Evolutionary conservation across 345 rosid genomes (phyloP).

Genomic region (Garcia nutans): DNA sequence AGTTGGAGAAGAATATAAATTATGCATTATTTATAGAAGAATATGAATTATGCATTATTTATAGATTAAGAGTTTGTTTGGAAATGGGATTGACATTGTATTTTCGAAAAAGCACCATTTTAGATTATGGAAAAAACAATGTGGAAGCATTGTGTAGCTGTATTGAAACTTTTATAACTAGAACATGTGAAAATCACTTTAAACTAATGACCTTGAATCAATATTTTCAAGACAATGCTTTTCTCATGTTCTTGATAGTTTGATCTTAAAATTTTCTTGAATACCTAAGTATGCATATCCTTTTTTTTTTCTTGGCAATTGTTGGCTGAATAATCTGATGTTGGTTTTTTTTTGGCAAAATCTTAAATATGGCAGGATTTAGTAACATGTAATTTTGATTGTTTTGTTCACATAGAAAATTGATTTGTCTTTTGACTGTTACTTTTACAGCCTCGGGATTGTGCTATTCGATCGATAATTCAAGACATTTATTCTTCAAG

Average conservation of each 20-base stretch:
- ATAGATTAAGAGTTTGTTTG: not conserved
- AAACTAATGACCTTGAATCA: no score
- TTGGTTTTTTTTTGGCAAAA: not conserved
- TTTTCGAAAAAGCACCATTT: no score
- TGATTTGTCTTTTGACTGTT: slow-evolving; percentile 22
- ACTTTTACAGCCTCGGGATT: slow-evolving; percentile 67
- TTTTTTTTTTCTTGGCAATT: not conserved
- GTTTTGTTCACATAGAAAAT: slow-evolving; percentile 13
- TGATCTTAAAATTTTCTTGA: not conserved
- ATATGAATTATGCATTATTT: not conserved
- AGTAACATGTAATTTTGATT: not conserved
- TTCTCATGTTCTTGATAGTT: not conserved
- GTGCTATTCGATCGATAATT: slow-evolving; percentile 31
- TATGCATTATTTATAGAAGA: not conserved
- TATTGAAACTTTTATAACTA: no score
- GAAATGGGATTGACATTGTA: no score
- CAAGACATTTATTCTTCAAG: slow-evolving; percentile 32
- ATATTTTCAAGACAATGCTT: no score
- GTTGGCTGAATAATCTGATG: not conserved
- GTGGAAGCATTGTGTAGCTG: no score
- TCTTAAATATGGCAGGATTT: slow-evolving; percentile 4
- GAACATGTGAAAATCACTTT: no score
- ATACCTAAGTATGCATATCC: not conserved
- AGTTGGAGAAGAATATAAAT: not conserved
- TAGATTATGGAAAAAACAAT: no score